These are phyloP conservation scores for Candida gorgasii DNA, from an alignment of 805 yeast genomes.

Conservation along the genomic window DNA sequence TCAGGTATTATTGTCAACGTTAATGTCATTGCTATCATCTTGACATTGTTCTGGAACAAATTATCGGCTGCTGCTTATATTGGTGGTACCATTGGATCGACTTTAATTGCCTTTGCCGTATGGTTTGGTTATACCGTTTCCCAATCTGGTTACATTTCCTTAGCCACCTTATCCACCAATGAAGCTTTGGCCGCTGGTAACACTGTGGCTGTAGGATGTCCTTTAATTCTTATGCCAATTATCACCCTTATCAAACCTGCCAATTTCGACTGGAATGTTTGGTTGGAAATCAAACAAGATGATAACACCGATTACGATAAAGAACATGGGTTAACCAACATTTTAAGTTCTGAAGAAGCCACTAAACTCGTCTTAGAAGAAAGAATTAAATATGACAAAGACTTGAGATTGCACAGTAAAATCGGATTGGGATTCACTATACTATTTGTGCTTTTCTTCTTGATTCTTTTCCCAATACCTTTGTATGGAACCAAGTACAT, in stretches of 20 bases:
- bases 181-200: constrained; percentile 18
- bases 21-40: constrained; percentile 25
- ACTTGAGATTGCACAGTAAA: constrained; percentile 25
- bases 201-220: constrained; percentile 17
- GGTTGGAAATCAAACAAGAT: constrained; percentile 16
- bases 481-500: constrained; percentile 68
- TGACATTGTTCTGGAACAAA: constrained; percentile 29
- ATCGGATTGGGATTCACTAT: constrained; percentile 23
- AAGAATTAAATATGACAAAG: constrained; percentile 20
- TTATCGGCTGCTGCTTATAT: constrained; percentile 38
- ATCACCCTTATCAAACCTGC: constrained; percentile 14
- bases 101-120: constrained; percentile 34
- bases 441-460: constrained; percentile 21
- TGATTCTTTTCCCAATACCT: constrained; percentile 26
- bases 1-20: constrained; percentile 25
- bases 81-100: constrained; percentile 38
- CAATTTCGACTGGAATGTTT: constrained; percentile 15
- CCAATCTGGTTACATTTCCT: constrained; percentile 14
- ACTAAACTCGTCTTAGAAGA: constrained; percentile 25
- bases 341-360: constrained; percentile 26
- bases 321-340: constrained; percentile 27
- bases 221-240: constrained; percentile 15
- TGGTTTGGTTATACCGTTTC: constrained; percentile 30
- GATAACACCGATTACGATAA: constrained; percentile 25
- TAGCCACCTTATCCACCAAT: constrained; percentile 17